phyloP scores from a whole-genome alignment of 2,329 filamentous ascomycete genomes.

The Neurospora sp. region DNA sequence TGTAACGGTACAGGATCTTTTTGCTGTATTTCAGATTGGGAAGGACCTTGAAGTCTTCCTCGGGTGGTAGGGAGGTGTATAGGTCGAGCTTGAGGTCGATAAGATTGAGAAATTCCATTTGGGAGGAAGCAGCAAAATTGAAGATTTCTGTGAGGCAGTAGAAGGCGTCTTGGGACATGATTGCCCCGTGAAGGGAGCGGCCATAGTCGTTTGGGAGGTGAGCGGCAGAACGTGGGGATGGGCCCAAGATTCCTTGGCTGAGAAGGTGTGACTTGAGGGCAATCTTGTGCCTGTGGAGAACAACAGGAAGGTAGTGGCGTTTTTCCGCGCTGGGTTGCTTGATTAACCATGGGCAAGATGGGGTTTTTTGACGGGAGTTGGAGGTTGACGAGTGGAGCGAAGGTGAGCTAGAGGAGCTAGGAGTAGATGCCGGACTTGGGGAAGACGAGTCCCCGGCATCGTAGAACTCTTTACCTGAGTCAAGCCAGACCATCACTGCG shows the following conservation, averaged over 20 bases:
- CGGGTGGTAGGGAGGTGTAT: background rate
- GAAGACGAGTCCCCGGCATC: too few relatives aligned
- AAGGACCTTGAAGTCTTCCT: background rate
- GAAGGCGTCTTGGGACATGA: background rate
- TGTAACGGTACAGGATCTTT: background rate
- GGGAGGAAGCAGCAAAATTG: background rate
- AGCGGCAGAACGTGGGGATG: background rate
- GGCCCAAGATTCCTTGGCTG: background rate
- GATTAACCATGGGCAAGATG: too few relatives aligned
- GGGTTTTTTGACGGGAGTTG: too few relatives aligned
- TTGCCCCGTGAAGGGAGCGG: background rate
- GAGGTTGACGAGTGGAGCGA: too few relatives aligned
- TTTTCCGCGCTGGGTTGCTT: too few relatives aligned
- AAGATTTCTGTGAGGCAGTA: background rate
- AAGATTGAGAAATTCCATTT: slow-evolving; percentile 1
- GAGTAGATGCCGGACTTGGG: too few relatives aligned
- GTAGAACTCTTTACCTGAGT: too few relatives aligned
- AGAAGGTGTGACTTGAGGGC: background rate
- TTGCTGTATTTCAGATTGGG: slow-evolving; percentile 1
- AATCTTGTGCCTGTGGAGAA: background rate
- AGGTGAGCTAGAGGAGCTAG: too few relatives aligned
- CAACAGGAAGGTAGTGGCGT: background rate
- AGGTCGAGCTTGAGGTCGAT: background rate
- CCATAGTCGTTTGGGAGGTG: background rate
- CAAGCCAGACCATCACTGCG: too few relatives aligned